Percentiles rank a stretch among this genome's conserved stretches.
These are phyloP conservation scores for Micractinium sp. DNA, from an alignment of 139 green algal species.

Conservation along the genomic window DNA sequence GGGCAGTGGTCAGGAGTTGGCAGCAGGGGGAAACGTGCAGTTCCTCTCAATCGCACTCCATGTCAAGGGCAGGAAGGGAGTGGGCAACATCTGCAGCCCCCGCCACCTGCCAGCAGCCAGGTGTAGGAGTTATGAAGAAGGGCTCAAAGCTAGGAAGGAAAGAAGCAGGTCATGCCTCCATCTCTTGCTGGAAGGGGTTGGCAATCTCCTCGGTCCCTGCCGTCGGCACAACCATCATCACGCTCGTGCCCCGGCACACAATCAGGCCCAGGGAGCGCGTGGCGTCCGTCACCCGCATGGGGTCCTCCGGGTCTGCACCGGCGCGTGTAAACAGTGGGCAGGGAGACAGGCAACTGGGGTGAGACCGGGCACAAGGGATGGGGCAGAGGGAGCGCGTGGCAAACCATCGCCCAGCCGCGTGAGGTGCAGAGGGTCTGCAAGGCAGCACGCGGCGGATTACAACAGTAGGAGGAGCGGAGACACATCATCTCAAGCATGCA, in stretches of 20 bases:
- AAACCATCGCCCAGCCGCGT: too few species aligned
- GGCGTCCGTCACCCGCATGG: conserved; percentile 81
- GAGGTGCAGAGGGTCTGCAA: background rate
- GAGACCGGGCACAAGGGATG: background rate
- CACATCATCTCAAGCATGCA: background rate
- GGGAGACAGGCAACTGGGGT: background rate
- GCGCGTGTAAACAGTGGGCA: too few species aligned
- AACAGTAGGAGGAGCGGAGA: background rate
- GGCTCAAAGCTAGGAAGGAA: background rate
- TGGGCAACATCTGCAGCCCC: background rate
- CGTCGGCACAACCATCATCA: conserved; percentile 92
- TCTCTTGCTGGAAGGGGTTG: conserved; percentile 77
- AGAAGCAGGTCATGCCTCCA: background rate
- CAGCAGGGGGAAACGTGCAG: background rate
- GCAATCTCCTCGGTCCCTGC: conserved; percentile 90
- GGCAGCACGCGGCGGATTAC: background rate
- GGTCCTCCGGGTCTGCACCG: conserved; percentile 86
- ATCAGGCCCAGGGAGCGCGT: conserved; percentile 84
- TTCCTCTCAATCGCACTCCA: background rate
- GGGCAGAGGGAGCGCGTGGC: background rate
- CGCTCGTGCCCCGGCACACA: conserved; percentile 90
- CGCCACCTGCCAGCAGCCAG: background rate
- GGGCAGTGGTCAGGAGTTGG: background rate
- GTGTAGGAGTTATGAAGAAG: background rate
- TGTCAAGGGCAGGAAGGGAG: background rate